phyloP scores from a whole-genome alignment of 495 filamentous ascomycete species.

The Daldinia vernicosa region DNA sequence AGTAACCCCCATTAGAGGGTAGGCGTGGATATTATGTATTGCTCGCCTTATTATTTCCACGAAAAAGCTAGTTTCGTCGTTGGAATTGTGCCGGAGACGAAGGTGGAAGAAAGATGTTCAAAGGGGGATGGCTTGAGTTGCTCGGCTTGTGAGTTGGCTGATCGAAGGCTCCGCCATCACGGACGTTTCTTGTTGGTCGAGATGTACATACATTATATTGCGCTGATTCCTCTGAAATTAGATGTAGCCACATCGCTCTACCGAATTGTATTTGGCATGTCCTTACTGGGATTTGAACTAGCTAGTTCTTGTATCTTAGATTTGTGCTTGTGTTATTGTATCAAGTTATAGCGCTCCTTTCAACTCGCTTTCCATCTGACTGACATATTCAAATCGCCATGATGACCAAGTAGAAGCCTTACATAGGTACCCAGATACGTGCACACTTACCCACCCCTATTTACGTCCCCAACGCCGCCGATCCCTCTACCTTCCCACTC shows the following conservation, averaged over 20 bases:
- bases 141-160: neutral
- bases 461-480: neutral
- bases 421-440: no score
- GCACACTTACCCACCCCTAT: neutral
- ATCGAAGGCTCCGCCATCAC: neutral
- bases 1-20: constrained; percentile 1
- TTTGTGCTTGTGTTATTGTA: neutral
- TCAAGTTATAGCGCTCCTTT: neutral
- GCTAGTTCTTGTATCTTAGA: neutral
- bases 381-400: neutral
- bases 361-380: neutral
- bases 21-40: constrained; percentile 12
- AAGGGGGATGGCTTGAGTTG: neutral
- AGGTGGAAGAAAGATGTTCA: neutral
- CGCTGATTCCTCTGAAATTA: neutral
- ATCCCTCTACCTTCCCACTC: constrained; percentile 26
- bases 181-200: neutral
- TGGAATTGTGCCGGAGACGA: constrained; percentile 9
- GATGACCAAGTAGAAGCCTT: neutral
- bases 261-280: neutral
- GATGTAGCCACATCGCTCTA: neutral
- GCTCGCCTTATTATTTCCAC: constrained; percentile 17
- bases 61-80: constrained; percentile 22
- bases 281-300: neutral
- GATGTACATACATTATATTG: constrained; percentile 7